Evolutionary conservation across 257 asterid genomes (phyloP), one percentile per base, ranked within the genome.

Genomic region (Scutellaria galericulata): DNA sequence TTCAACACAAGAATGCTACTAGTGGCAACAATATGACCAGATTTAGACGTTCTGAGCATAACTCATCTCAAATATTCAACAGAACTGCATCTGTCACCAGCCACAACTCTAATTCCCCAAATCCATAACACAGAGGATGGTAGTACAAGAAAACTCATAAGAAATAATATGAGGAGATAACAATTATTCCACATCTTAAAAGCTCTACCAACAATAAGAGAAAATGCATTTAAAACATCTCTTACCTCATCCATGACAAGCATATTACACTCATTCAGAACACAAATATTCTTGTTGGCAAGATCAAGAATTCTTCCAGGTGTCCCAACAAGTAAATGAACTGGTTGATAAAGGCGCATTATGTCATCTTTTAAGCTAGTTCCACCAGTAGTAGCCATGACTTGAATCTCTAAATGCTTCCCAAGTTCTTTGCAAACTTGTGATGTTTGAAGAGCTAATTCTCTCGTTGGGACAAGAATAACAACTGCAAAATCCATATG

Each of bases 251-350:
- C 97, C 97, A 89, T 86, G 52, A 88, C 77, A 72, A 87, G 83
- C 93, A 91, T 85, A 27, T 69, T 68, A 60, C 97, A 89, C 47
- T 87, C 89, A 56, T 78, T 84, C 85, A 91, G 77, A 64, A 78
- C 27, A 47, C 97, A 91, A 9, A 91, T 72, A 31, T 90, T 88
- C 82, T 89, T 89, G 66, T 78, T 89, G 37, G 95, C 79, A 75
- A 91, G 96, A 81, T 91, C 97, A 71, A 91, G 91, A 73, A 91
- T 84, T 85, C 97, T 84, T 75, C 97, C 97, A 14, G 97, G 97
- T 58, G 97, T 91, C 66, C 97, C 97, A 73, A 91, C 97, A 71
- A 91, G 91, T 70, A 91, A 85, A 83, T 91, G 97, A 80, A 91
- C 97, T 18, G 97, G 97, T 77, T 91, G 96, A 75, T 89, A 89